Evolutionary conservation across 192 early-diverging fungal genomes (phyloP).

Genomic region (Entomortierella lignicola): DNA sequence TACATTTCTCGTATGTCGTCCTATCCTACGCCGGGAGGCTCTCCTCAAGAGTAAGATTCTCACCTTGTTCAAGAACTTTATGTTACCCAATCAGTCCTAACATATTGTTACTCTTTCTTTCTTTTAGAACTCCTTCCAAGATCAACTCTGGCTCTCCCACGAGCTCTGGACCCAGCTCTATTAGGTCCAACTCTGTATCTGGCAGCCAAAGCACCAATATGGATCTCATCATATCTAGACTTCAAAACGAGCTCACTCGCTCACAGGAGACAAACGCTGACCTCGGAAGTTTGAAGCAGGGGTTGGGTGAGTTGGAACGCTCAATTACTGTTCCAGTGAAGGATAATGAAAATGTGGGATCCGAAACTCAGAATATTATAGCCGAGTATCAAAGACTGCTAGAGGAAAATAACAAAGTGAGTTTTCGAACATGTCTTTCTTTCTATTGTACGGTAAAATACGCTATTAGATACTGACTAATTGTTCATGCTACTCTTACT

Average conservation of each 20-base stretch:
- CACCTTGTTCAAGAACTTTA: background rate
- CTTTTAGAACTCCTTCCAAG: slow-evolving; percentile 23
- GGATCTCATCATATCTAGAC: slow-evolving; percentile 50
- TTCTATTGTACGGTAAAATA: no score
- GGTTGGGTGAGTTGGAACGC: slow-evolving; percentile 41
- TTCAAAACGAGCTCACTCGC: slow-evolving; percentile 41
- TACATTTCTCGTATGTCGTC: slow-evolving; percentile 39
- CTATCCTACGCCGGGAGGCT: slow-evolving; percentile 31
- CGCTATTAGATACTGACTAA: no score
- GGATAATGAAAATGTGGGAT: slow-evolving; percentile 1
- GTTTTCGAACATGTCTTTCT: background rate
- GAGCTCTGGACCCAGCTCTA: slow-evolving; percentile 14
- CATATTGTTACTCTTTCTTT: background rate
- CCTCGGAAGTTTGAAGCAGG: slow-evolving; percentile 35
- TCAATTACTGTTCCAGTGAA: slow-evolving; percentile 11
- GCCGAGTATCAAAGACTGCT: background rate
- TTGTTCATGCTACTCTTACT: no score
- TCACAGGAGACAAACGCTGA: slow-evolving; percentile 46
- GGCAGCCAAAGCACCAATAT: slow-evolving; percentile 41
- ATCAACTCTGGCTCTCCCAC: slow-evolving; percentile 23
- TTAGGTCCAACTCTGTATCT: slow-evolving; percentile 5
- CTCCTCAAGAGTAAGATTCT: slow-evolving; percentile 41
- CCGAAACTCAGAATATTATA: background rate
- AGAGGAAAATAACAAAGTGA: background rate
- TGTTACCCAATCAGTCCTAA: background rate